Evolutionary conservation across 768 basidiomycete genomes (phyloP).

Genomic region (Botryobasidium botryosum): DNA sequence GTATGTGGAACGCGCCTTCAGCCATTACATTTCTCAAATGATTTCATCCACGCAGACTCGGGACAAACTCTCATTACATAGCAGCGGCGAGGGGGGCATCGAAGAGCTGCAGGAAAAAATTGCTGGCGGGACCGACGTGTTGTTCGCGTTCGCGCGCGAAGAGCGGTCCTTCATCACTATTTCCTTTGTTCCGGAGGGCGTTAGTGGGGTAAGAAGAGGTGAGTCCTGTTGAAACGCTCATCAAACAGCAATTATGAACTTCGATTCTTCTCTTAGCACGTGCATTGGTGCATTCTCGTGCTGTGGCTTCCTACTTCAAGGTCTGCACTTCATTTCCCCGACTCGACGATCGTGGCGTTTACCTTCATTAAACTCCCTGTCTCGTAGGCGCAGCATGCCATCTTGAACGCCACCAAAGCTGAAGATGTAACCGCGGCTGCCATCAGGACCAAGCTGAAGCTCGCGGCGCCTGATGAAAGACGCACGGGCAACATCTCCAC

Average conservation of each 20-base stretch:
- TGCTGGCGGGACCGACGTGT: conserved; percentile 9
- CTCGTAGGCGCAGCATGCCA: neutral
- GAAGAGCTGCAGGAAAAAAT: conserved; percentile 3
- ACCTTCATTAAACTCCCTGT: neutral
- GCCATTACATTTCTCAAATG: neutral
- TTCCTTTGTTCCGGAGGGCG: conserved; percentile 8
- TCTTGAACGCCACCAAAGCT: neutral
- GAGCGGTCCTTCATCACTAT: conserved; percentile 6
- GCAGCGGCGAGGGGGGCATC: conserved; percentile 7
- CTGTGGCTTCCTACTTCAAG: conserved; percentile 9
- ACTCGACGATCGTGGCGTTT: too few species aligned
- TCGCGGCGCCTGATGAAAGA: too few species aligned
- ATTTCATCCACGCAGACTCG: conserved; percentile 1
- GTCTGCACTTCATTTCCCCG: too few species aligned
- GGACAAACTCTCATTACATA: conserved; percentile 7
- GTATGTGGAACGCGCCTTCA: neutral
- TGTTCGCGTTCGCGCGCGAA: conserved; percentile 9
- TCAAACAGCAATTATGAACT: too few species aligned
- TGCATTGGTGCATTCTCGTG: conserved; percentile 10
- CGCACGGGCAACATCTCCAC: too few species aligned
- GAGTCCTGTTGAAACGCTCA: too few species aligned
- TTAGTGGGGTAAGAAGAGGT: conserved; percentile 9
- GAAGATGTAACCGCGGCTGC: neutral
- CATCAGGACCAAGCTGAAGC: neutral
- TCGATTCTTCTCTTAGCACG: conserved; percentile 2